Base-by-base conservation (phyloP, 208 protist genomes). In the Wallacemonas sp. region DNA sequence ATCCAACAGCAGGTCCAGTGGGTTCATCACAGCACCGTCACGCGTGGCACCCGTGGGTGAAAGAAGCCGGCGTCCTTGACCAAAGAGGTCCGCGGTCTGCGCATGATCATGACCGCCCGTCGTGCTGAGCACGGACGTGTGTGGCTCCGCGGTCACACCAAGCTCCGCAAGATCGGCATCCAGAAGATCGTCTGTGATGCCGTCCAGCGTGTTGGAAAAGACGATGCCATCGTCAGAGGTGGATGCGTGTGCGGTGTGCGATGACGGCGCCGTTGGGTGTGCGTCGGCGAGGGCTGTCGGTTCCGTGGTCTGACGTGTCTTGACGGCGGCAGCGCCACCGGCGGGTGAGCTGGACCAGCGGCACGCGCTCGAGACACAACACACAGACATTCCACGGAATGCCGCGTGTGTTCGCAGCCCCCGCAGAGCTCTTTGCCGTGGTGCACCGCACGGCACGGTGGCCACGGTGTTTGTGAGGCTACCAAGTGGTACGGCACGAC, bases 131-230 rank as follows among this genome's bases (percentile, higher is more conserved):
- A 57, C 29, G 15, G 30, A 4, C 3, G 29, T 34, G 9, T 57
- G 30, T 27, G 50, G 30, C 3, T 26, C 13, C 3, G 50, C 30
- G 50, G 29, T 13, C 4, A 8, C 50, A 17, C 39, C 38, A 9
- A 62, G 27, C 3, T 62, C 37, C 4, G 55, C 55, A 15, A 62
- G 17, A 29, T 62, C 55, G 36, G 22, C 55, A 24, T 30, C 34
- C 12, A 62, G 32, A 17, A 62, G 32, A 3, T 8, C 37, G 6
- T 46, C 37, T n/a, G 50, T 26, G 26, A 62, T 4, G 29, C 27
- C 55, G n/a, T 48, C 38, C 8, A 44, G 12, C 39, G 34, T 37
- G 22, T 15, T 62, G 33, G 55, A 46, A 19, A 62, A 45, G 24
- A 34, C 36, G 10, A 62, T 29, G 12, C 55, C 55, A 4, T 5